Evolutionary conservation across 768 basidiomycete genomes (phyloP).

Genomic region (Lactifluus echinatus): DNA sequence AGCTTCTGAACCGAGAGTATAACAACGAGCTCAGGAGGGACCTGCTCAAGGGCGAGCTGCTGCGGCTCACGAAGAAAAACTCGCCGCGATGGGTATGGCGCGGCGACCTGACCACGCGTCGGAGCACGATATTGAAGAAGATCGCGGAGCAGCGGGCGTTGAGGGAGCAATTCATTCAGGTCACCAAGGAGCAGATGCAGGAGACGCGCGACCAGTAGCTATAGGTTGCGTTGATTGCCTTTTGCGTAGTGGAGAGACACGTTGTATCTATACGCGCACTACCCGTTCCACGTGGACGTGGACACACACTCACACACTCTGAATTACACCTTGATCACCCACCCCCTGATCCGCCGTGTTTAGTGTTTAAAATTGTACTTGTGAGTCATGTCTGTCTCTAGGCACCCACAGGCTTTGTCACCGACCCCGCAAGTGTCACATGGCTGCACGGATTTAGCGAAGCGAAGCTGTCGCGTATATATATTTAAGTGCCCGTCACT

Average conservation of each 20-base stretch:
- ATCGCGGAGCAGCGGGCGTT: slow-evolving; percentile 40
- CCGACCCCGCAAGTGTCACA: too few relatives aligned
- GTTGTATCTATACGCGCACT: neutral
- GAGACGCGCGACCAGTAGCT: slow-evolving; percentile 17
- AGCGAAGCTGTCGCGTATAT: too few relatives aligned
- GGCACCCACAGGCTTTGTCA: too few relatives aligned
- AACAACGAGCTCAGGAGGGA: slow-evolving; percentile 32
- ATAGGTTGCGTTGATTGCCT: neutral
- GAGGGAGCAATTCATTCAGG: slow-evolving; percentile 34
- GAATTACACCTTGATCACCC: too few relatives aligned
- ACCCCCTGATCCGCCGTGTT: too few relatives aligned
- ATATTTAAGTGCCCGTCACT: too few relatives aligned
- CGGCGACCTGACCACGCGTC: slow-evolving; percentile 30
- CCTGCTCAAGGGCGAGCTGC: slow-evolving; percentile 28
- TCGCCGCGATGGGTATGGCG: slow-evolving; percentile 34
- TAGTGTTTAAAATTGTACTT: too few relatives aligned
- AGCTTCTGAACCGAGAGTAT: slow-evolving; percentile 59
- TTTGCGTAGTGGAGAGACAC: neutral
- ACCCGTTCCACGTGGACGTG: too few relatives aligned
- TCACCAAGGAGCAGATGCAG: slow-evolving; percentile 28
- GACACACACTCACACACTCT: too few relatives aligned
- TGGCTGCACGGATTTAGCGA: too few relatives aligned
- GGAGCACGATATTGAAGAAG: slow-evolving; percentile 42
- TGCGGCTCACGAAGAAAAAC: slow-evolving; percentile 31
- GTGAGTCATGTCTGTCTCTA: too few relatives aligned